Conservation (phyloP, 1,139 yeast species). For the Saccharomyces hybrid region DNA sequence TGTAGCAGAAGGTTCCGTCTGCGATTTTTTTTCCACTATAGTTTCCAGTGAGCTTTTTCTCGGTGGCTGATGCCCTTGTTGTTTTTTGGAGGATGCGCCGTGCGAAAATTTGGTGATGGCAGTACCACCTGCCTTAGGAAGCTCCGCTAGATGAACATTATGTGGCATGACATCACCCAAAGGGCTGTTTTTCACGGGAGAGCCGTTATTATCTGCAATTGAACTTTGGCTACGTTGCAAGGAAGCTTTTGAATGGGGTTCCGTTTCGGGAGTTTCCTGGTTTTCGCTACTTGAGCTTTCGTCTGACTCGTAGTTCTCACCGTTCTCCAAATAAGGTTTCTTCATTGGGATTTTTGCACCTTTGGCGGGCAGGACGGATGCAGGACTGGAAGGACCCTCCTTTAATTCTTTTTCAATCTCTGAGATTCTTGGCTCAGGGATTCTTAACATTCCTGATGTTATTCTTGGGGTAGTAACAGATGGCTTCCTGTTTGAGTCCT, state of each 20-base stretch:
- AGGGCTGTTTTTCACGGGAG: constrained; percentile 25
- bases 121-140: constrained; percentile 18
- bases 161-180: constrained; percentile 11
- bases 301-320: constrained; percentile 13
- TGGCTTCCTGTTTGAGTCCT: constrained; percentile 3
- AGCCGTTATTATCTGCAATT: constrained; percentile 30
- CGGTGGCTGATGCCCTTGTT: constrained; percentile 2
- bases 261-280: constrained; percentile 3
- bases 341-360: constrained; percentile 33
- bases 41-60: constrained; percentile 20
- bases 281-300: constrained; percentile 3
- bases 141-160: constrained; percentile 25
- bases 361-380: constrained; percentile 28
- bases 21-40: constrained; percentile 14
- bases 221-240: constrained; percentile 21
- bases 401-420: constrained; percentile 34
- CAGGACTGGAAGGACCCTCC: constrained; percentile 33
- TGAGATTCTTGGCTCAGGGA: constrained; percentile 37
- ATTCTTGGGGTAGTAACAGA: constrained; percentile 36
- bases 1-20: constrained; percentile 2
- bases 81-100: not conserved
- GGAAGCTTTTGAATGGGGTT: constrained; percentile 8
- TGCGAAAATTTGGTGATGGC: constrained; percentile 5
- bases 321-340: constrained; percentile 20
- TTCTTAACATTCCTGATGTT: constrained; percentile 59